Conservation (phyloP, 257 asterid species). For the Ilex aquifolium region DNA sequence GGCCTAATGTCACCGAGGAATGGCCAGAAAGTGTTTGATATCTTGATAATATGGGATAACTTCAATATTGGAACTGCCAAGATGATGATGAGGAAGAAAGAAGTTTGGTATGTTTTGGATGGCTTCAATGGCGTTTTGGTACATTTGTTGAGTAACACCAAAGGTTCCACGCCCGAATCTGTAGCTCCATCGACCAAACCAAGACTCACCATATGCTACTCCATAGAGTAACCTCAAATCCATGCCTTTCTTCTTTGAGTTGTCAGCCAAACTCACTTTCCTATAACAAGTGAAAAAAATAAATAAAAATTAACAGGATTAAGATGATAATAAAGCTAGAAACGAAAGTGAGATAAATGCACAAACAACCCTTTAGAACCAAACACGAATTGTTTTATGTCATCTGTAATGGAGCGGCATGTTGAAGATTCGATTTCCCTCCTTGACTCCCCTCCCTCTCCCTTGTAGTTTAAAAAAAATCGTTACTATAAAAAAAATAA, state of each 20-base stretch:
- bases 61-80: slow-evolving; percentile 14
- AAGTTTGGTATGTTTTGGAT: slow-evolving; percentile 56
- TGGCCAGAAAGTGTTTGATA: slow-evolving; percentile 74
- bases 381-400: too few species aligned
- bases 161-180: slow-evolving; percentile 61
- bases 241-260: slow-evolving; percentile 69
- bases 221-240: slow-evolving; percentile 70
- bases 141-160: slow-evolving; percentile 52
- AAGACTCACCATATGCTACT: slow-evolving; percentile 67
- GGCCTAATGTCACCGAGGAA: slow-evolving; percentile 49
- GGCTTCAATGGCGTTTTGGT: slow-evolving; percentile 53
- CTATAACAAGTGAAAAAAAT: slow-evolving; percentile 24
- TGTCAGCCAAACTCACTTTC: slow-evolving; percentile 82
- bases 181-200: slow-evolving; percentile 94
- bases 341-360: too few species aligned
- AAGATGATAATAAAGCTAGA: too few species aligned
- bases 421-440: too few species aligned
- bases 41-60: slow-evolving; percentile 54
- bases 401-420: too few species aligned
- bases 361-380: too few species aligned
- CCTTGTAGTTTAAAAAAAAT: too few species aligned
- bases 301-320: background rate
- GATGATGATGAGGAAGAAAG: slow-evolving; percentile 48
- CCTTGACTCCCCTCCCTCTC: too few species aligned
- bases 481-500: too few species aligned